phyloP scores from a whole-genome alignment of 2,329 filamentous ascomycete species.

The Hypoxylon sp. region DNA sequence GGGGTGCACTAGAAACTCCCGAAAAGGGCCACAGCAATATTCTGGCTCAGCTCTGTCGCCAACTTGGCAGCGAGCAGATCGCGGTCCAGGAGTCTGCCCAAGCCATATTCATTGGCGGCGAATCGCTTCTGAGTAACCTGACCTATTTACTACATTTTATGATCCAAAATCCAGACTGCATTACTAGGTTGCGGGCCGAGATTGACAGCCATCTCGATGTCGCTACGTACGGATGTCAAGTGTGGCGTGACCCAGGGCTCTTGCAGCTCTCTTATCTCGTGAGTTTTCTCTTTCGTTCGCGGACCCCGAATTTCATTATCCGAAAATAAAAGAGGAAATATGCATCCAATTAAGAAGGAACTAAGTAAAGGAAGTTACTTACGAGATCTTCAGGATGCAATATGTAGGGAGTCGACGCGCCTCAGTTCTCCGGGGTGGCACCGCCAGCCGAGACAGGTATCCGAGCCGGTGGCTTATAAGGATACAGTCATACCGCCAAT shows the following conservation, averaged over 20 bases:
- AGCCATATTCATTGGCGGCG: slow-evolving; percentile 20
- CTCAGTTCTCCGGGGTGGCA: slow-evolving; percentile 15
- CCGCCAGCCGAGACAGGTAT: slow-evolving; percentile 14
- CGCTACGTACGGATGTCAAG: slow-evolving; percentile 13
- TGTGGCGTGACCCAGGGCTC: slow-evolving; percentile 11
- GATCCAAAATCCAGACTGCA: slow-evolving; percentile 16
- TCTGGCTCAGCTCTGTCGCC: slow-evolving; percentile 2
- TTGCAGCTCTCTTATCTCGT: slow-evolving; percentile 19
- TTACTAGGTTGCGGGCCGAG: slow-evolving; percentile 9
- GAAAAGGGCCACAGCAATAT: slow-evolving; percentile 14
- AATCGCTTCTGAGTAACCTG: slow-evolving; percentile 15
- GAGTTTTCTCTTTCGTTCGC: background rate
- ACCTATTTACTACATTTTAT: slow-evolving; percentile 6
- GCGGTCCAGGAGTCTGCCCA: slow-evolving; percentile 5
- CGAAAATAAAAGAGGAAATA: background rate
- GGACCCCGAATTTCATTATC: background rate
- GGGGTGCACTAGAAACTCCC: background rate
- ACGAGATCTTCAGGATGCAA: slow-evolving; percentile 7
- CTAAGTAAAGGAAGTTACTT: background rate
- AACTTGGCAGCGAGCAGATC: background rate
- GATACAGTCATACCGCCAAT: slow-evolving; percentile 13
- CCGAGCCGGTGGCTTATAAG: slow-evolving; percentile 8
- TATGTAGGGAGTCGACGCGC: slow-evolving; percentile 14
- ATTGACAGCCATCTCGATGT: slow-evolving; percentile 10
- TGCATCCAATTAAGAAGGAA: background rate